These are phyloP conservation scores for Neopestalotiopsis sp. DNA, from an alignment of 2,329 filamentous ascomycete genomes.

Conservation along the genomic window DNA sequence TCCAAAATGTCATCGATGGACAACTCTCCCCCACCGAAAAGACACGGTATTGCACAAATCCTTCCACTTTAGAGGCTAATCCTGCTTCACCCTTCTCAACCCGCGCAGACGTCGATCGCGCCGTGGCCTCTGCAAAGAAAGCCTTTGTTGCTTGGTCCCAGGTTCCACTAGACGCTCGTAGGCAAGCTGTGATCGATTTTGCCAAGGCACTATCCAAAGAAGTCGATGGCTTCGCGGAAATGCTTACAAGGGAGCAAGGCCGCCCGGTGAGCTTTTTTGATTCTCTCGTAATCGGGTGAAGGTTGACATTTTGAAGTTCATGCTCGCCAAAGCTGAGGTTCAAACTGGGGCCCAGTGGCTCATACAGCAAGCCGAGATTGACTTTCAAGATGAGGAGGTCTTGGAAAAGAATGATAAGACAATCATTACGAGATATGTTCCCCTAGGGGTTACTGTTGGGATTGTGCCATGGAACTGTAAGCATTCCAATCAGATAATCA, in stretches of 20 bases:
- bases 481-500: not conserved
- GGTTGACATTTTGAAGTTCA: not conserved
- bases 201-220: constrained; percentile 25
- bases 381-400: constrained; percentile 40
- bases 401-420: constrained; percentile 39
- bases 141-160: constrained; percentile 52
- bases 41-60: constrained; percentile 55
- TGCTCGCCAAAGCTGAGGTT: not conserved
- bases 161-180: constrained; percentile 37
- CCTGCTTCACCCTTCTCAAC: constrained; percentile 55
- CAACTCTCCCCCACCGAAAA: constrained; percentile 46
- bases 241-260: constrained; percentile 24
- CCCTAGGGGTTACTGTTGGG: constrained; percentile 46
- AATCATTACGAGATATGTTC: constrained; percentile 30
- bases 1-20: constrained; percentile 48
- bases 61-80: constrained; percentile 52
- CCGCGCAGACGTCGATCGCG: constrained; percentile 53
- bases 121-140: constrained; percentile 50
- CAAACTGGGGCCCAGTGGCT: constrained; percentile 28
- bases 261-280: constrained; percentile 19
- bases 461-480: constrained; percentile 58
- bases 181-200: constrained; percentile 25
- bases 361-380: constrained; percentile 26
- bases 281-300: not conserved
- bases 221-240: constrained; percentile 18